phyloP scores from a whole-genome alignment of 2,329 filamentous ascomycete species.

The Aspergillus transmontanensis region DNA sequence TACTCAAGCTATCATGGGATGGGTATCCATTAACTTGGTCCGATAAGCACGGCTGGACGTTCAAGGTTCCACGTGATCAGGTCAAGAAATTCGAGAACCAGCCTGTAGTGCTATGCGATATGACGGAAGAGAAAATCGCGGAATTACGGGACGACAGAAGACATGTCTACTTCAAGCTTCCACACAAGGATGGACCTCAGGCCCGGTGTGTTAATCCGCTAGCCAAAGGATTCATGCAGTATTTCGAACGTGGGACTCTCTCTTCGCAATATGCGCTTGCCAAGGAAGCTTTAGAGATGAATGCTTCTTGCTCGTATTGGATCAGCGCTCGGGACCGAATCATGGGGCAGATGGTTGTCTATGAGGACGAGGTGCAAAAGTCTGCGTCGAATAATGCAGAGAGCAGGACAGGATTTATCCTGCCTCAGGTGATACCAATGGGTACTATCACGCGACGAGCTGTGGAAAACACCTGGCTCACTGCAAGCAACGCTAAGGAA shows the following conservation, averaged over 20 bases:
- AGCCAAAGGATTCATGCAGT: constrained; percentile 85
- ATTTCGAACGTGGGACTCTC: constrained; percentile 86
- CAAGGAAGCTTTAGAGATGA: constrained; percentile 96
- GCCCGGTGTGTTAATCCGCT: constrained; percentile 84
- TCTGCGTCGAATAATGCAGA: constrained; percentile 19
- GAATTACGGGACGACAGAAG: constrained; percentile 66
- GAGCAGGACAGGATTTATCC: constrained; percentile 72
- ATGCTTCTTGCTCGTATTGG: constrained; percentile 98
- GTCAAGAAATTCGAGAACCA: constrained; percentile 67
- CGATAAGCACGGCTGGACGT: constrained; percentile 90
- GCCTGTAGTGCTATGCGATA: constrained; percentile 73
- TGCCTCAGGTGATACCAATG: constrained; percentile 97
- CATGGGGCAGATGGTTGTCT: constrained; percentile 92
- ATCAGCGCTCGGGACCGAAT: constrained; percentile 94
- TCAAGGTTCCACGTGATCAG: constrained; percentile 69
- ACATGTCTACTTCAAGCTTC: constrained; percentile 84
- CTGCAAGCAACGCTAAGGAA: constrained; percentile 93
- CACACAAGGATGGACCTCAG: constrained; percentile 90
- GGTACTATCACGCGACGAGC: constrained; percentile 92
- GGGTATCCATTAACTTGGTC: constrained; percentile 90
- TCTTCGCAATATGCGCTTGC: constrained; percentile 88
- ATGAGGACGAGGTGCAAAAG: constrained; percentile 63
- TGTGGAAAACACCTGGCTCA: constrained; percentile 98
- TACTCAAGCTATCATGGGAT: constrained; percentile 86
- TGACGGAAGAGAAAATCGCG: constrained; percentile 72